Percentiles rank a stretch among this genome's conserved stretches.
phyloP scores from a whole-genome alignment of 2,329 filamentous ascomycete genomes.

The Fusarium mexicanum region DNA sequence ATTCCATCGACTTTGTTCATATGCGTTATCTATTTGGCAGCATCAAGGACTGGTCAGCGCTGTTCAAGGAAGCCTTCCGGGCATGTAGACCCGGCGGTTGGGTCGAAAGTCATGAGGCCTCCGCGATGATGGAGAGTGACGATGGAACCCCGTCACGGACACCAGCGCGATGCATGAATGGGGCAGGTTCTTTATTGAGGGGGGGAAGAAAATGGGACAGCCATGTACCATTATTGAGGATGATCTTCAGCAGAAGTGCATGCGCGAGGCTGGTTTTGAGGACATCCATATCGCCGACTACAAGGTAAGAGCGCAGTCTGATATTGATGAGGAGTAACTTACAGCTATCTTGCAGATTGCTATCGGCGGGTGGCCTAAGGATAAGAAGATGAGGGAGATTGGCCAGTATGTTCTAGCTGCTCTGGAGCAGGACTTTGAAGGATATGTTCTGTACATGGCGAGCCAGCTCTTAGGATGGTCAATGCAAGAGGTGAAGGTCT shows the following conservation, averaged over 20 bases:
- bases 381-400: neutral
- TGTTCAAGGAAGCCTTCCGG: slow-evolving; percentile 61
- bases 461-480: slow-evolving; percentile 5
- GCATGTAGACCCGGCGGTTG: slow-evolving; percentile 65
- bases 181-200: slow-evolving; percentile 39
- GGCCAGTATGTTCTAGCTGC: neutral
- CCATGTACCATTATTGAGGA: slow-evolving; percentile 1
- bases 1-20: slow-evolving; percentile 68
- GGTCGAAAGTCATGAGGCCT: slow-evolving; percentile 45
- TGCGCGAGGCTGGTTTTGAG: slow-evolving; percentile 2
- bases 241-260: neutral
- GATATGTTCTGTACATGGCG: slow-evolving; percentile 1
- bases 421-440: neutral
- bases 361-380: neutral
- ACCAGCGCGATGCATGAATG: slow-evolving; percentile 41
- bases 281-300: neutral
- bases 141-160: slow-evolving; percentile 41
- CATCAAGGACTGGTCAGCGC: slow-evolving; percentile 63
- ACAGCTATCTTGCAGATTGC: neutral
- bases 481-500: neutral
- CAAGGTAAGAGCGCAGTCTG: neutral
- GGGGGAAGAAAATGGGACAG: slow-evolving; percentile 30
- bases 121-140: slow-evolving; percentile 38
- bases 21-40: slow-evolving; percentile 64
- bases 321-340: neutral